phyloP scores from a whole-genome alignment of 176 grass and related monocot species.

The Elymus sibiricus region DNA sequence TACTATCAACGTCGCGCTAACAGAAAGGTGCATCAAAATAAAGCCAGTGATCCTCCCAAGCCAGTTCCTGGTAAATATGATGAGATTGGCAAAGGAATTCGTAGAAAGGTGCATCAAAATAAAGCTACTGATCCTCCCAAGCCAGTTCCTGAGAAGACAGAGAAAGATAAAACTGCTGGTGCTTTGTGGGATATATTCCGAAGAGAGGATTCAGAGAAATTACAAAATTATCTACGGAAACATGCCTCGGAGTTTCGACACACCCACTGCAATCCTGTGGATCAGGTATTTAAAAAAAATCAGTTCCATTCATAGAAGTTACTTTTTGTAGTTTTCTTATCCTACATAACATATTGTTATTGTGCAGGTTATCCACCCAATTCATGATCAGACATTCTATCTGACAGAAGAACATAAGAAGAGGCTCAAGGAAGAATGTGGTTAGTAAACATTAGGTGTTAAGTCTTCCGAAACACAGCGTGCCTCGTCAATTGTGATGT shows the following conservation, averaged over 20 bases:
- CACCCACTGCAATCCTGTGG: conserved; percentile 46
- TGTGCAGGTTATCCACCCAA: conserved; percentile 68
- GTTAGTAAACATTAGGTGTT: conserved; percentile 37
- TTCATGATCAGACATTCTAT: conserved; percentile 83
- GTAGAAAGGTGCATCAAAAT: not conserved
- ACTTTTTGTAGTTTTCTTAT: not conserved
- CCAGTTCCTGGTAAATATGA: not conserved
- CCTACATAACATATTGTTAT: conserved; percentile 6
- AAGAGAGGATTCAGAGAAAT: conserved; percentile 65
- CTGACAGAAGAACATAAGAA: conserved; percentile 73
- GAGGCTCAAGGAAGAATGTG: conserved; percentile 78
- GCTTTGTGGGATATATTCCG: conserved; percentile 94
- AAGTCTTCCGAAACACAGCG: not conserved
- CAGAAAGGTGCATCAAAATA: not conserved
- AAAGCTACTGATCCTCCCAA: not conserved
- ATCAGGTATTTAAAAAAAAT: conserved; percentile 38
- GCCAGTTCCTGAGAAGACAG: conserved; percentile 1
- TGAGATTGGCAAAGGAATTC: conserved; percentile 7
- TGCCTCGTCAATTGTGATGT: not conserved
- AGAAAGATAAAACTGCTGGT: conserved; percentile 34
- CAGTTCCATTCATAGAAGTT: not conserved
- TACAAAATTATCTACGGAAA: conserved; percentile 63
- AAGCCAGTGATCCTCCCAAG: not conserved
- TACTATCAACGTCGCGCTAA: not conserved
- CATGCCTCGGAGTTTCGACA: conserved; percentile 77